Percentiles rank a stretch among this genome's conserved stretches.
These are phyloP conservation scores for Leptographium wingfieldii DNA, from an alignment of 2,329 filamentous ascomycete species.

Conservation along the genomic window DNA sequence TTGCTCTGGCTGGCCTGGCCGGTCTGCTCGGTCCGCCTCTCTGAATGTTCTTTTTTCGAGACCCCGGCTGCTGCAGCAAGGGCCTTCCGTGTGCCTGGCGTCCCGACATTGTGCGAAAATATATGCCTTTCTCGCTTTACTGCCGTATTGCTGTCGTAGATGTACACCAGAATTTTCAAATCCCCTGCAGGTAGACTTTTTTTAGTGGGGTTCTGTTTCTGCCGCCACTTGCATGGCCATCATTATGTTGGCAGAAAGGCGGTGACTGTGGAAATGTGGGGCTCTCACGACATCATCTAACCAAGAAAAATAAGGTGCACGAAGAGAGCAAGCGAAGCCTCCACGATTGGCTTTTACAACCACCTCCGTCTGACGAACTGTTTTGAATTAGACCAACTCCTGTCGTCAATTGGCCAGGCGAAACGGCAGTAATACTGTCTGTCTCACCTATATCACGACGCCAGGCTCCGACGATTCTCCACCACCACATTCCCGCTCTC, in stretches of 20 bases:
- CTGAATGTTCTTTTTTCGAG: constrained; percentile 13
- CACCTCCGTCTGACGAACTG: too few species aligned
- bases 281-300: background rate
- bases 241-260: constrained; percentile 5
- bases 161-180: background rate
- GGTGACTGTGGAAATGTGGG: constrained; percentile 3
- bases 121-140: background rate
- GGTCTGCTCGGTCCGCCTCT: too few species aligned
- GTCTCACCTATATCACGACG: background rate
- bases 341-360: background rate
- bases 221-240: constrained; percentile 1
- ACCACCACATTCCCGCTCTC: background rate
- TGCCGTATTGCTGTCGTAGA: background rate
- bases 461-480: background rate
- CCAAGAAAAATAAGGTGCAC: background rate
- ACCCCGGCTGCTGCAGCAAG: constrained; percentile 23
- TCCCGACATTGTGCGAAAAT: constrained; percentile 35
- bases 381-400: too few species aligned
- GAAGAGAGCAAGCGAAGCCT: background rate
- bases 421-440: background rate
- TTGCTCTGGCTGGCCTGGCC: constrained; percentile 20
- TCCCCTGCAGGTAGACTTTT: constrained; percentile 3
- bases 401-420: background rate
- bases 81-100: constrained; percentile 46
- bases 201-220: constrained; percentile 10